Base-by-base conservation (phyloP, 257 asterid genomes). In the Gentiana dahurica region DNA sequence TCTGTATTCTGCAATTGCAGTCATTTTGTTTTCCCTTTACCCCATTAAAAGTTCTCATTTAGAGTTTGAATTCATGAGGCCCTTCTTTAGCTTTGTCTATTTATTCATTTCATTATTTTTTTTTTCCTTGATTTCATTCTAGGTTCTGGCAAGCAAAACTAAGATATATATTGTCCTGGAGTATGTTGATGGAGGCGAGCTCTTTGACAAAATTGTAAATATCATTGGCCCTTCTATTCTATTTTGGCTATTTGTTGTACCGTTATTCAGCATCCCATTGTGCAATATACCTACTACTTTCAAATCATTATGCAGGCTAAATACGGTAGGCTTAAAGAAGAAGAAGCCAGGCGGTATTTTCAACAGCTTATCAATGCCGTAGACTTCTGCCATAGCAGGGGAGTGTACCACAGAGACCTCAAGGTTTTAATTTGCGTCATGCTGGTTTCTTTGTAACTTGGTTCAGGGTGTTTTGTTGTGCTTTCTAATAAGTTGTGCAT, bases 301-400 rank as follows among this genome's bases (percentile, higher is more conserved):
- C 15, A 39, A 62, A 24, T 62, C 51, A 13, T 49, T 57, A 43
- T 65, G 10, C 62, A 84, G 94, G 91, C 85, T 45, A 87, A 80
- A 67, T 64, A 75, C 60, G 91, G 91, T 53, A 76, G 69, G 72
- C 96, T 87, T 63, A 75, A 74, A 65, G 94, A 87, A 71, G 85
- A 68, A 39, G 81, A 57, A 57, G 94, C 94, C 51, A 70, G 87
- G 69, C 72, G 75, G 50, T 87, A 87, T 63, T 81, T 84, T 68
- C 96, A 87, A 59, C 95, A 87, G 68, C 86, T 87, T 61, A 78
- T 83, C 66, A 79, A 84, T 76, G 95, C 91, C 59, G 91, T 87
- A 57, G 96, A 87, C 71, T 84, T 77, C 69, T 87, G 96, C 81
- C 96, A 87, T 68, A 87, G 92, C 59, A 77, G 96, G 76, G 94